These are phyloP conservation scores for Chloranthus sessilifolius DNA, from an alignment of 164 flowering plant species.

Conservation along the genomic window DNA sequence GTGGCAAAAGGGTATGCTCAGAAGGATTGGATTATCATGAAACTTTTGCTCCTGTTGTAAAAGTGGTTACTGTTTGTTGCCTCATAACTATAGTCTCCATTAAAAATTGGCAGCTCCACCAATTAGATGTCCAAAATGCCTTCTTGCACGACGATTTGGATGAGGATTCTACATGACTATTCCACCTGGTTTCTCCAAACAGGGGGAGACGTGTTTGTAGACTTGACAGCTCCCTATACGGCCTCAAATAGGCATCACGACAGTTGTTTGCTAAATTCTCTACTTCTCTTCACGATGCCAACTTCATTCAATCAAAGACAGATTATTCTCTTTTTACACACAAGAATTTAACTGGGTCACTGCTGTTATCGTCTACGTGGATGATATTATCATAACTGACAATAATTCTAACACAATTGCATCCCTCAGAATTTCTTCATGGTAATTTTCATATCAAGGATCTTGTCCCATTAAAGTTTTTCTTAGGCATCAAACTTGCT, in stretches of 20 bases:
- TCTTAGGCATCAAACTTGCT: slow-evolving; percentile 1
- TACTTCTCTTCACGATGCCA: background rate
- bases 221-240: background rate
- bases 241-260: background rate
- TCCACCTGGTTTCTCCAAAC: background rate
- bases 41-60: too few species aligned
- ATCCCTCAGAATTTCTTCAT: background rate
- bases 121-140: too few species aligned
- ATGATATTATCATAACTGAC: background rate
- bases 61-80: background rate
- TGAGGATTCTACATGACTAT: background rate
- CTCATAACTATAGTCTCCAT: background rate
- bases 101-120: background rate
- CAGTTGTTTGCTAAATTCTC: background rate
- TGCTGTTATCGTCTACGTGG: background rate
- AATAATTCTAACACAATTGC: background rate
- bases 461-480: background rate
- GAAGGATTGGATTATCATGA: too few species aligned
- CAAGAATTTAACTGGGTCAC: background rate
- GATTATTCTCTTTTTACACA: background rate
- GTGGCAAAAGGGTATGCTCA: background rate
- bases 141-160: too few species aligned
- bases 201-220: slow-evolving; percentile 2
- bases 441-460: background rate
- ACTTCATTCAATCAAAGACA: background rate